These are phyloP conservation scores for Batrachochytrium dendrobatidis DNA, from an alignment of 371 early-diverging fungal species.

Conservation along the genomic window DNA sequence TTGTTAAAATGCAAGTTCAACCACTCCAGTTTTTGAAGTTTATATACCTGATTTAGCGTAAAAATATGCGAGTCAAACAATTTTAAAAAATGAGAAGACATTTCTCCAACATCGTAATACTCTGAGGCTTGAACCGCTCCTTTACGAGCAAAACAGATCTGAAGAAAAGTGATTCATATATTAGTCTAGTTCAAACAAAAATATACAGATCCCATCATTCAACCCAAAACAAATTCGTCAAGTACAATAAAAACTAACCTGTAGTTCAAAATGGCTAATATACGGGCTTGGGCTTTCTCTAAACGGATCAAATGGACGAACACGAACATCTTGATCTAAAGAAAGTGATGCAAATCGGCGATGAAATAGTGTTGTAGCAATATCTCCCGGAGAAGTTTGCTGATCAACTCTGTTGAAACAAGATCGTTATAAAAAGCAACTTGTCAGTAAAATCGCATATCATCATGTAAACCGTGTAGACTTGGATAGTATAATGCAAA, in stretches of 20 bases:
- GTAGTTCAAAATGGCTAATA: constrained; percentile 62
- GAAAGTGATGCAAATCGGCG: constrained; percentile 84
- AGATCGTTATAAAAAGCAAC: neutral
- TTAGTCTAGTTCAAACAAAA: no score
- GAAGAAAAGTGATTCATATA: neutral
- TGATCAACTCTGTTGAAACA: constrained; percentile 1
- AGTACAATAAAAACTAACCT: constrained; percentile 47
- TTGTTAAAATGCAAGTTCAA: no score
- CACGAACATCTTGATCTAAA: constrained; percentile 69
- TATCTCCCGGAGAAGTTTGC: constrained; percentile 39
- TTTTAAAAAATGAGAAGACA: constrained; percentile 44
- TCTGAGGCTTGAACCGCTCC: constrained; percentile 43
- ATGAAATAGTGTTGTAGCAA: constrained; percentile 73
- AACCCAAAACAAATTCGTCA: no score
- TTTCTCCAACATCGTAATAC: constrained; percentile 63
- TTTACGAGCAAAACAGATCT: constrained; percentile 53
- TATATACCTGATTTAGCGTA: constrained; percentile 48
- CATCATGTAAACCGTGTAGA: neutral
- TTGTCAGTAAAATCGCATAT: neutral
- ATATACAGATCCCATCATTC: no score
- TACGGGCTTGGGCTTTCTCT: constrained; percentile 55
- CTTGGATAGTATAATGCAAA: neutral
- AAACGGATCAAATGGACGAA: constrained; percentile 67
- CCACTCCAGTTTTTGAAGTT: no score
- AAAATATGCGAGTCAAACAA: constrained; percentile 71